Conservation (phyloP, 768 basidiomycete genomes). For the Lactifluus volemus region DNA sequence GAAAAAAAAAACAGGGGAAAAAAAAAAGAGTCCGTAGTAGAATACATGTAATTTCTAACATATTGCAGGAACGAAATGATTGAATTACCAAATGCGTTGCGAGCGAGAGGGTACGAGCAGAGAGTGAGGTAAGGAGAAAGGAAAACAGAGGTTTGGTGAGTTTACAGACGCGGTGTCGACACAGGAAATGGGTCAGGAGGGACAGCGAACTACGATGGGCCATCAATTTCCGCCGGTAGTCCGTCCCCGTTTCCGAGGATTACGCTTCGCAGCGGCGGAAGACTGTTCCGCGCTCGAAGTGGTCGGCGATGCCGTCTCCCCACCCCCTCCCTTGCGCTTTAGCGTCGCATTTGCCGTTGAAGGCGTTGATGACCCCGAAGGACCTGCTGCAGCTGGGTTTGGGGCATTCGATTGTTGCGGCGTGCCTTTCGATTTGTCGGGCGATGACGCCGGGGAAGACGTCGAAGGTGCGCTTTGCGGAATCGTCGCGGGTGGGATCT, state of each 20-base stretch:
- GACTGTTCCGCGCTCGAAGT: constrained; percentile 35
- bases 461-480: constrained; percentile 17
- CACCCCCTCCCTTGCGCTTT: constrained; percentile 28
- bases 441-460: constrained; percentile 9
- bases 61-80: constrained; percentile 19
- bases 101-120: not conserved
- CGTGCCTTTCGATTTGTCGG: constrained; percentile 18
- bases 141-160: not conserved
- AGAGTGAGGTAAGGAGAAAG: not conserved
- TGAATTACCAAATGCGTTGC: constrained; percentile 12
- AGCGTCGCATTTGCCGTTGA: constrained; percentile 24
- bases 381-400: constrained; percentile 8
- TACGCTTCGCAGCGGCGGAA: constrained; percentile 41
- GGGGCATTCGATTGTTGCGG: constrained; percentile 19
- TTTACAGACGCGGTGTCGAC: not conserved
- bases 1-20: constrained; percentile 17
- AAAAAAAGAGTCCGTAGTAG: constrained; percentile 17
- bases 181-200: not conserved
- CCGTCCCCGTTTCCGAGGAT: constrained; percentile 46
- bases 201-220: not conserved
- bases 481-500: constrained; percentile 35
- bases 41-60: constrained; percentile 20
- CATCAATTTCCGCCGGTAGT: constrained; percentile 38
- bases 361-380: constrained; percentile 23
- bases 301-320: constrained; percentile 42